Evolutionary conservation across 768 basidiomycete species (phyloP).

Genomic region (Rhizopogon vulgaris): DNA sequence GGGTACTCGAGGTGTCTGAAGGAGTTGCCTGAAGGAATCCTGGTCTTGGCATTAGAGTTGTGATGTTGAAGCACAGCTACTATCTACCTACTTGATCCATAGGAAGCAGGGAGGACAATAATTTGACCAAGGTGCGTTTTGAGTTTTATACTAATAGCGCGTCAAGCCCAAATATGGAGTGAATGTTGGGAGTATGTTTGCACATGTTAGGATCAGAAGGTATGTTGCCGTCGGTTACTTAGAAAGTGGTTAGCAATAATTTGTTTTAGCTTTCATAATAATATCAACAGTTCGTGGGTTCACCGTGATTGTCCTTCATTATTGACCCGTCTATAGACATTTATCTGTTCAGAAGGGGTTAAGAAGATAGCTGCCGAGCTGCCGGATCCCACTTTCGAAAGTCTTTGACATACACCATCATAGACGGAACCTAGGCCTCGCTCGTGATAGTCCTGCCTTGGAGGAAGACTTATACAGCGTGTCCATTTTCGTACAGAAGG

Average conservation of each 20-base stretch:
- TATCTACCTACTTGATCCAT: constrained; percentile 23
- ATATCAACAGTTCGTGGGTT: not conserved
- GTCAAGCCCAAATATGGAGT: not conserved
- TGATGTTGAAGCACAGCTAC: not conserved
- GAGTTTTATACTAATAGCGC: too few relatives aligned
- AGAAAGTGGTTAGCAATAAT: not conserved
- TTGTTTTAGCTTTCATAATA: not conserved
- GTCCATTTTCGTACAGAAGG: constrained; percentile 6
- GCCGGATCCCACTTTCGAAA: not conserved
- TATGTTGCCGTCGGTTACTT: not conserved
- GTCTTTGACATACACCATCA: constrained; percentile 1
- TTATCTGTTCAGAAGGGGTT: not conserved
- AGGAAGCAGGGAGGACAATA: not conserved
- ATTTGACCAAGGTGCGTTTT: not conserved
- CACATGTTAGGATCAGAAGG: constrained; percentile 21
- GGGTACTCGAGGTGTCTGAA: constrained; percentile 29
- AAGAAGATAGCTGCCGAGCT: constrained; percentile 1
- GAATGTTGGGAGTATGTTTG: constrained; percentile 18
- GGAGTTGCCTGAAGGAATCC: constrained; percentile 56
- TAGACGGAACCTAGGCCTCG: constrained; percentile 9
- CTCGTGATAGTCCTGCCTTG: not conserved
- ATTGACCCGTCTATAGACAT: not conserved
- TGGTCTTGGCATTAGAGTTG: constrained; percentile 17
- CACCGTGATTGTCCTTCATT: not conserved
- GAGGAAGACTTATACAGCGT: not conserved